Base-by-base conservation (phyloP, 2,329 filamentous ascomycete genomes). In the Ascochyta lentis region DNA sequence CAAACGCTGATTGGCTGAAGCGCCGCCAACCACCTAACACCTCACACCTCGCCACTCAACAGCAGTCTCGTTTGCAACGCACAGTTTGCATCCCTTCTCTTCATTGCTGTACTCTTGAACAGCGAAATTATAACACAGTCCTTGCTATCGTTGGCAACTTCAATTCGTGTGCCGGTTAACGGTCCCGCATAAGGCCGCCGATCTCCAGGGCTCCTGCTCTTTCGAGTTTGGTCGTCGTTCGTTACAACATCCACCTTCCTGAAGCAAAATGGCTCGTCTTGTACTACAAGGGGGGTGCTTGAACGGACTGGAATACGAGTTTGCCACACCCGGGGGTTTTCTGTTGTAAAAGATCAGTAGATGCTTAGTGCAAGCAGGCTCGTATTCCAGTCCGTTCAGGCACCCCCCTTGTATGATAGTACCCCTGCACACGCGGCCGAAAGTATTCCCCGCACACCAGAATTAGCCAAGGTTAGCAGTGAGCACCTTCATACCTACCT, bases 191-290 rank as follows among this genome's bases (percentile, higher is more conserved):
- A 52, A 49, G 34, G 39, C 44, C 49, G 60, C 53, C 55, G 62
- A 68, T 68, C 59, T 47, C 49, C 53, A 39, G 50, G 23, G 59
- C 67, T 64, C 68, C 68, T 72, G 60, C 69, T 69, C 22, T 15
- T 58, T 71, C 29, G 40, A 66, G 69, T 45, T 49, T 64, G 61
- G 65, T 60, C 47, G 41, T 49, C 52, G 49, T 39, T 58, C 43
- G 49, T 55, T 61, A 52, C 56, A 53, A 58, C 59, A 61, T 53
- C 61, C 58, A 70, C 69, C 68, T 72, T 68, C 69, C 68, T 39
- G 39, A 70, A 66, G 44, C 49, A 67, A 56, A 55, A 53, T 44
- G 42, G 48, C 47, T 49, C 29, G 39, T 29, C 35, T 43, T 44
- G 63, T 48, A 50, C 61, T 54, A n/a, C n/a, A n/a, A n/a, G n/a